phyloP scores from a whole-genome alignment of 495 filamentous ascomycete genomes.

The Hypoxylon fuscum region DNA sequence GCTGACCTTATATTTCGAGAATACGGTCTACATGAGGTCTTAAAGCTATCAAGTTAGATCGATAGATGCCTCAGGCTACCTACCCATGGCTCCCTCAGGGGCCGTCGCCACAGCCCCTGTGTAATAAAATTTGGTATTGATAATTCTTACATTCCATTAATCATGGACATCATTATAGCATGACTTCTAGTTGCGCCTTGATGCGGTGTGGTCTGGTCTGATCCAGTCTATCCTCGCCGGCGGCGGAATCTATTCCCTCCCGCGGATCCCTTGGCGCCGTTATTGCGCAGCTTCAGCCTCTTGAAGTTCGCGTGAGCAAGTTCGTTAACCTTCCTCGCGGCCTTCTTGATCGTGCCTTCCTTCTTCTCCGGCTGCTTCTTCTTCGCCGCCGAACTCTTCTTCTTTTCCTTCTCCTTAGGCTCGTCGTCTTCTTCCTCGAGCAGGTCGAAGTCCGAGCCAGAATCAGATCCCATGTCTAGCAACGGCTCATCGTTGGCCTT shows the following conservation, averaged over 20 bases:
- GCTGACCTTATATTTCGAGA: no score
- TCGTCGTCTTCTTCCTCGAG: conserved; percentile 46
- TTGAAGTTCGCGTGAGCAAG: conserved; percentile 85
- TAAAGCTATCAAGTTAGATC: no score
- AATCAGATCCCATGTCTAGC: conserved; percentile 35
- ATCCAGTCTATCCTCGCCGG: conserved; percentile 43
- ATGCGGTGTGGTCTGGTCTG: no score
- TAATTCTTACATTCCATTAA: not conserved
- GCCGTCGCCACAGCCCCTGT: no score
- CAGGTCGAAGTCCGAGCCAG: conserved; percentile 32
- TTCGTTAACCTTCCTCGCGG: conserved; percentile 72
- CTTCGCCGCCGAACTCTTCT: no score
- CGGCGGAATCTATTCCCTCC: conserved; percentile 60
- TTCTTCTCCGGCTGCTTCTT: conserved; percentile 45
- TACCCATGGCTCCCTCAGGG: no score
- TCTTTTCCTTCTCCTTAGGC: conserved; percentile 45
- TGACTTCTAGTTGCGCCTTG: not conserved
- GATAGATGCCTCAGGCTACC: no score
- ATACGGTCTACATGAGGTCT: no score
- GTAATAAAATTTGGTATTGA: no score
- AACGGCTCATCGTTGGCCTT: conserved; percentile 29
- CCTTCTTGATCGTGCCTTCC: conserved; percentile 65
- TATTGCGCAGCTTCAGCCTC: conserved; percentile 78
- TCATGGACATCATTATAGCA: not conserved
- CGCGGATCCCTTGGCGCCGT: conserved; percentile 60